Conservation (phyloP, 1,284 basidiomycete species). For the Trichosporon sp. region DNA sequence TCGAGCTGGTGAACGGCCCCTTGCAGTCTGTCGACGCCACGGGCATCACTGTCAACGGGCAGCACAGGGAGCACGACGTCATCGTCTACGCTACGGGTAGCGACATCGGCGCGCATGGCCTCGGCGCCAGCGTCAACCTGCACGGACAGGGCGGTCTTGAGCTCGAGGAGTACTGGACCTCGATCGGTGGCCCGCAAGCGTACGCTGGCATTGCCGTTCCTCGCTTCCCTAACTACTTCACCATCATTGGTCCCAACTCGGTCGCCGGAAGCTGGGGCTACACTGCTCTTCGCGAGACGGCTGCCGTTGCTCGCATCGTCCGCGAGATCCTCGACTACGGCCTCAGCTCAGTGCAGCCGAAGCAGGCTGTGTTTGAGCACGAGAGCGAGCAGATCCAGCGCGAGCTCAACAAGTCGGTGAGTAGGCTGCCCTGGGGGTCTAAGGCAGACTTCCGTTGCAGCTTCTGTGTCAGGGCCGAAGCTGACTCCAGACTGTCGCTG, state of each 20-base stretch:
- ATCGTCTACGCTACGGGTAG: slow-evolving; percentile 6
- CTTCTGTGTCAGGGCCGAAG: not conserved
- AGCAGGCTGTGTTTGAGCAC: slow-evolving; percentile 6
- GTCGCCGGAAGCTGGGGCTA: slow-evolving; percentile 20
- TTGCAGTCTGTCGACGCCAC: not conserved
- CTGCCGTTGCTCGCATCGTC: slow-evolving; percentile 14
- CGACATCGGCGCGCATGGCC: not conserved
- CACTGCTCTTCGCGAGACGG: slow-evolving; percentile 14
- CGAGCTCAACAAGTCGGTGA: slow-evolving; percentile 1
- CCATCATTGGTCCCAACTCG: slow-evolving; percentile 22
- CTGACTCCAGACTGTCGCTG: not conserved
- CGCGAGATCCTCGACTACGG: slow-evolving; percentile 10
- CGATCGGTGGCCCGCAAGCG: slow-evolving; percentile 2
- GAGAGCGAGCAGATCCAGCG: slow-evolving; percentile 13
- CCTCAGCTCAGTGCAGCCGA: slow-evolving; percentile 16
- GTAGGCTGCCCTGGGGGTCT: not conserved
- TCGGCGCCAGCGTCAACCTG: not conserved
- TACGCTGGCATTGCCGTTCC: slow-evolving; percentile 7
- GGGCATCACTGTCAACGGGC: slow-evolving; percentile 1
- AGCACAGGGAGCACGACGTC: slow-evolving; percentile 6
- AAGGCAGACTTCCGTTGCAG: not conserved
- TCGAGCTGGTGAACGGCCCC: not conserved
- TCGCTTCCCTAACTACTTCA: slow-evolving; percentile 23
- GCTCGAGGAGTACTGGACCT: slow-evolving; percentile 4
- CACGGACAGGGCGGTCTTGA: not conserved